Percentiles rank a stretch among this genome's conserved stretches.
Conservation (phyloP, 768 basidiomycete genomes). For the Leccinum arenicola region DNA sequence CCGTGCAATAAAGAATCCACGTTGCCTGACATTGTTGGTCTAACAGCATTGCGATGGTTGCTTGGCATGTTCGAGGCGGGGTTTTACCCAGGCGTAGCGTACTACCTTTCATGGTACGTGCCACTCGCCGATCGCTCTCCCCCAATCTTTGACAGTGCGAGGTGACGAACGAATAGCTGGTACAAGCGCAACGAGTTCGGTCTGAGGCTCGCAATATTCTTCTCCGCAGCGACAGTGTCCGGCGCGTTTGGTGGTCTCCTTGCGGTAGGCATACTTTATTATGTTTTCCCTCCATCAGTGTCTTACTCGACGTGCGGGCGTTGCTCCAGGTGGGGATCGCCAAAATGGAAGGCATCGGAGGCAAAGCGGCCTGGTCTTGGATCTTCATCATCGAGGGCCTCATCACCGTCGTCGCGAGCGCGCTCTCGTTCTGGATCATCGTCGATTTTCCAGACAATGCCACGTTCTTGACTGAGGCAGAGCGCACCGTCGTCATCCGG, state of each 20-base stretch:
- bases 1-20: too few relatives aligned
- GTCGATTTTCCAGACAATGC: slow-evolving; percentile 84
- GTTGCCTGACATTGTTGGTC: neutral
- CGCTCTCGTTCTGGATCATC: slow-evolving; percentile 69
- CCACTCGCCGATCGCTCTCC: neutral
- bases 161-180: slow-evolving; percentile 39
- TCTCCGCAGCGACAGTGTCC: slow-evolving; percentile 74
- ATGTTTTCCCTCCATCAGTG: neutral
- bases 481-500: slow-evolving; percentile 63
- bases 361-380: slow-evolving; percentile 66
- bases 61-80: slow-evolving; percentile 68
- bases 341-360: slow-evolving; percentile 68
- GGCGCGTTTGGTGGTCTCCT: slow-evolving; percentile 82
- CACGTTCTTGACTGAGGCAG: slow-evolving; percentile 67
- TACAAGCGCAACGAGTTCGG: slow-evolving; percentile 76
- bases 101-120: slow-evolving; percentile 68
- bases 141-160: slow-evolving; percentile 36
- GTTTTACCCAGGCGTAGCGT: slow-evolving; percentile 48
- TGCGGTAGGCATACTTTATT: slow-evolving; percentile 41
- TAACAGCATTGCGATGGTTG: slow-evolving; percentile 64
- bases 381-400: slow-evolving; percentile 78
- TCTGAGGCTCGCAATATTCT: slow-evolving; percentile 61
- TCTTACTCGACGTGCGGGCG: too few relatives aligned
- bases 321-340: slow-evolving; percentile 14
- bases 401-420: slow-evolving; percentile 62